Evolutionary conservation across 179 eudicot genomes (phyloP).

Genomic region (Beta corolliflora): DNA sequence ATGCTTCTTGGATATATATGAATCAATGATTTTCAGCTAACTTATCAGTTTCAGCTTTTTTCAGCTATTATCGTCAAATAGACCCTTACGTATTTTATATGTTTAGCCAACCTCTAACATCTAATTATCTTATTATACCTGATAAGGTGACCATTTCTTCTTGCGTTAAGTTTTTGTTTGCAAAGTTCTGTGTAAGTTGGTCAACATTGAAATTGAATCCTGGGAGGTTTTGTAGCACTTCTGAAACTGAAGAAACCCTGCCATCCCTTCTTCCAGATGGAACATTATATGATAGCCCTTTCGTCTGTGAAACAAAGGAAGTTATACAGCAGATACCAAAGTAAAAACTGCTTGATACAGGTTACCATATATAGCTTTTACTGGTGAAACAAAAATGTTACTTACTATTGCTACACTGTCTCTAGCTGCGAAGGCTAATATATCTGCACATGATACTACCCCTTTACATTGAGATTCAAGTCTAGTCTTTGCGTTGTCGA

Average conservation of each 20-base stretch:
- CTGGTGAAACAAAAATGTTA: background rate
- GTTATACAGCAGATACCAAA: background rate
- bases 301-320: conserved; percentile 41
- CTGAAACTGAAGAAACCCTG: conserved; percentile 51
- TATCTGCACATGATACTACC: conserved; percentile 88
- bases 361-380: background rate
- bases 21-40: too few species aligned
- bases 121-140: conserved; percentile 36
- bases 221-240: conserved; percentile 53
- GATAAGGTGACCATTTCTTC: conserved; percentile 88
- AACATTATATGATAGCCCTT: conserved; percentile 65
- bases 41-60: too few species aligned
- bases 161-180: conserved; percentile 58
- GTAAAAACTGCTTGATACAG: background rate
- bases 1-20: background rate
- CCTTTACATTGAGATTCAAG: conserved; percentile 65
- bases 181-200: conserved; percentile 61
- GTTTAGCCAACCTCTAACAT: background rate
- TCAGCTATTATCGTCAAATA: too few species aligned
- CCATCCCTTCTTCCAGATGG: conserved; percentile 89
- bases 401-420: conserved; percentile 68
- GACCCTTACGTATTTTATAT: too few species aligned
- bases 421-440: conserved; percentile 88
- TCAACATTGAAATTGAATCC: conserved; percentile 42
- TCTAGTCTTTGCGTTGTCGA: conserved; percentile 69